These are phyloP conservation scores for Xylariaceae sp. DNA, from an alignment of 2,329 filamentous ascomycete genomes.

Conservation along the genomic window DNA sequence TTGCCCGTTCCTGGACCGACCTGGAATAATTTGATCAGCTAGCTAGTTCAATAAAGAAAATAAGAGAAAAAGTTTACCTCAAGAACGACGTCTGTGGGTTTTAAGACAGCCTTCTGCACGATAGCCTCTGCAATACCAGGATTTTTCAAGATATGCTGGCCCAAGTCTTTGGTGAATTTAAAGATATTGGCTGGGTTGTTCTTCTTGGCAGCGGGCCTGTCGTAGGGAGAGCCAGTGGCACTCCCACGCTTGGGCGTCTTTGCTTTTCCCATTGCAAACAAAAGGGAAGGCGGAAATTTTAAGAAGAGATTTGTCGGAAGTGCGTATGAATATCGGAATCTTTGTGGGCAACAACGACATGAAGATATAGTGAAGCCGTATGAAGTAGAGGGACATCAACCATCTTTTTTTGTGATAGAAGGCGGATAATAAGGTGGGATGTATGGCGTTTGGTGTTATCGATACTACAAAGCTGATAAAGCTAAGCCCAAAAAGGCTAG, in stretches of 20 bases:
- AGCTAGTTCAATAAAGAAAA: neutral
- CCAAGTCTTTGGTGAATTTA: constrained; percentile 86
- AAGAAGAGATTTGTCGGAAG: no score
- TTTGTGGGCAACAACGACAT: no score
- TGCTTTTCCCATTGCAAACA: constrained; percentile 36
- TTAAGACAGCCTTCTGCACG: constrained; percentile 81
- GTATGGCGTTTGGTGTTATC: no score
- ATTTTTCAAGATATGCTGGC: constrained; percentile 73
- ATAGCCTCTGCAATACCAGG: constrained; percentile 61
- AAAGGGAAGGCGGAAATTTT: no score
- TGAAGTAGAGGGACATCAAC: no score
- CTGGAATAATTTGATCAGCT: constrained; percentile 36
- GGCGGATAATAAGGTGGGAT: no score
- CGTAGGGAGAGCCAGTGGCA: constrained; percentile 38
- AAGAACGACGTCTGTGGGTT: constrained; percentile 84
- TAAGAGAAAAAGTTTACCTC: constrained; percentile 57
- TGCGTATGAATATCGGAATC: no score
- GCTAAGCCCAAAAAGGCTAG: no score
- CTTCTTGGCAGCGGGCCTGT: constrained; percentile 34
- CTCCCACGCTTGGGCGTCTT: constrained; percentile 35
- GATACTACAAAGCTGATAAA: no score
- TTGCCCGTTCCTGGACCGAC: constrained; percentile 65
- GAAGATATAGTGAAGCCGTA: no score
- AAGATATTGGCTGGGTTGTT: constrained; percentile 64
- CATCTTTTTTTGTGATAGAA: no score